Evolutionary conservation across 768 basidiomycete genomes (phyloP).

Genomic region (Clavulina sp.): DNA sequence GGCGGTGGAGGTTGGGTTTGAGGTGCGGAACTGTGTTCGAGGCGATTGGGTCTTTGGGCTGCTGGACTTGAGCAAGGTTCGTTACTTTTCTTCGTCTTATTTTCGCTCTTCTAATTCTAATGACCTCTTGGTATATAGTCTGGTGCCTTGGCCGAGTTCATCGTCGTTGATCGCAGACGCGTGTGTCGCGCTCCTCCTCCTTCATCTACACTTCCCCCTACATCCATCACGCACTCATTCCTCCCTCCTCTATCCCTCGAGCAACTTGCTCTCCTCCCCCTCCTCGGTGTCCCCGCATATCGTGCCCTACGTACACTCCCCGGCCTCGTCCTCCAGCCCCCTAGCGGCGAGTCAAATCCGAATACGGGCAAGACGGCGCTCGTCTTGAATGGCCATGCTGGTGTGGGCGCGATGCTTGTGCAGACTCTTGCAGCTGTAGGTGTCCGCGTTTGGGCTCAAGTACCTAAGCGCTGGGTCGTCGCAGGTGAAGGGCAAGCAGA

Average conservation of each 20-base stretch:
- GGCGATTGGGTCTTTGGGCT: slow-evolving; percentile 83
- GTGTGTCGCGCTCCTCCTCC: slow-evolving; percentile 57
- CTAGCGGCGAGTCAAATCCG: no score
- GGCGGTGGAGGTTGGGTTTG: slow-evolving; percentile 68
- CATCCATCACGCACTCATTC: no score
- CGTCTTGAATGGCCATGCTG: slow-evolving; percentile 58
- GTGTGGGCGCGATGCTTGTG: slow-evolving; percentile 54
- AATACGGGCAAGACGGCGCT: slow-evolving; percentile 30
- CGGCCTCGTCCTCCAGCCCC: slow-evolving; percentile 14
- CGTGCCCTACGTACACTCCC: slow-evolving; percentile 59
- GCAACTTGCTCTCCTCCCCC: slow-evolving; percentile 64
- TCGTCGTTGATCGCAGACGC: slow-evolving; percentile 63
- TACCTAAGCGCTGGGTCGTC: slow-evolving; percentile 38
- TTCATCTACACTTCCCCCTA: slow-evolving; percentile 14
- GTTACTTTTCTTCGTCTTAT: slow-evolving; percentile 13
- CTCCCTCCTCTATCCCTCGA: slow-evolving; percentile 36
- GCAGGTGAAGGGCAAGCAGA: slow-evolving; percentile 32
- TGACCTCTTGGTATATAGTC: slow-evolving; percentile 27
- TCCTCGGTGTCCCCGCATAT: slow-evolving; percentile 65
- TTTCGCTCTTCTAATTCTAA: slow-evolving; percentile 6
- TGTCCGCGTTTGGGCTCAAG: slow-evolving; percentile 61
- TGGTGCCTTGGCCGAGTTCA: slow-evolving; percentile 79
- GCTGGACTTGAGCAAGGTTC: slow-evolving; percentile 62
- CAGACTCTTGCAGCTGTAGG: slow-evolving; percentile 58
- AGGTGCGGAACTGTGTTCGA: slow-evolving; percentile 44